These are phyloP conservation scores for Talaromyces wortmannii DNA, from an alignment of 495 filamentous ascomycete species.

Conservation along the genomic window DNA sequence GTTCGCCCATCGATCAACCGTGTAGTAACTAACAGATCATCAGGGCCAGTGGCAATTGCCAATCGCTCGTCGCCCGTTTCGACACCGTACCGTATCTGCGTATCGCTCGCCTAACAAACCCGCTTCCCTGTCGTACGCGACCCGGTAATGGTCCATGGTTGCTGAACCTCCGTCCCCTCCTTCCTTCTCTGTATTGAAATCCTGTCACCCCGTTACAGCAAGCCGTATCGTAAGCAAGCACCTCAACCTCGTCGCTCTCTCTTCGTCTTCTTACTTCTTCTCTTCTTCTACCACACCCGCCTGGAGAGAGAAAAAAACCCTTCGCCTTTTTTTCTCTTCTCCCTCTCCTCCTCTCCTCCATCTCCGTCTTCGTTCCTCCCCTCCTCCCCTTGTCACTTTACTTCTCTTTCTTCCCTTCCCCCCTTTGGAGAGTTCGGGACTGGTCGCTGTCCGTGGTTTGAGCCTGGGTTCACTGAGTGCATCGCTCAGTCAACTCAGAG, in stretches of 20 bases:
- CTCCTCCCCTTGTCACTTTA: constrained; percentile 44
- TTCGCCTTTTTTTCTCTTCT: constrained; percentile 28
- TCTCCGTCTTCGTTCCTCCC: constrained; percentile 52
- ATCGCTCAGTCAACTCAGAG: constrained; percentile 24
- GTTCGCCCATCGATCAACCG: too few relatives aligned
- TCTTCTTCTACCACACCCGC: constrained; percentile 39
- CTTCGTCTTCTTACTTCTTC: constrained; percentile 26
- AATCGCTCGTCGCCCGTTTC: too few relatives aligned
- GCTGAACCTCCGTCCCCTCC: too few relatives aligned
- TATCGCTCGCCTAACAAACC: too few relatives aligned
- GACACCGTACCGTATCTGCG: too few relatives aligned
- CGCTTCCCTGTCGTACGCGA: too few relatives aligned
- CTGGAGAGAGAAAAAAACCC: constrained; percentile 42
- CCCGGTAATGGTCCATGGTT: too few relatives aligned
- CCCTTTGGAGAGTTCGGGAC: constrained; percentile 38
- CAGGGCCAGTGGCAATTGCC: too few relatives aligned
- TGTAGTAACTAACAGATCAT: too few relatives aligned
- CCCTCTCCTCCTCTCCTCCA: constrained; percentile 35
- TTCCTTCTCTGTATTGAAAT: too few relatives aligned
- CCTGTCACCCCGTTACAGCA: too few relatives aligned
- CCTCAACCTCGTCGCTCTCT: constrained; percentile 15
- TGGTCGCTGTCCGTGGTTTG: background rate
- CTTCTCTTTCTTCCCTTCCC: constrained; percentile 43
- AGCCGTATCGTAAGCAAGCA: too few relatives aligned
- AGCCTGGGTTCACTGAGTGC: background rate